Evolutionary conservation across 2,329 filamentous ascomycete species (phyloP), one percentile per base, ranked within the genome.

Genomic region (Cytospora piceicola): DNA sequence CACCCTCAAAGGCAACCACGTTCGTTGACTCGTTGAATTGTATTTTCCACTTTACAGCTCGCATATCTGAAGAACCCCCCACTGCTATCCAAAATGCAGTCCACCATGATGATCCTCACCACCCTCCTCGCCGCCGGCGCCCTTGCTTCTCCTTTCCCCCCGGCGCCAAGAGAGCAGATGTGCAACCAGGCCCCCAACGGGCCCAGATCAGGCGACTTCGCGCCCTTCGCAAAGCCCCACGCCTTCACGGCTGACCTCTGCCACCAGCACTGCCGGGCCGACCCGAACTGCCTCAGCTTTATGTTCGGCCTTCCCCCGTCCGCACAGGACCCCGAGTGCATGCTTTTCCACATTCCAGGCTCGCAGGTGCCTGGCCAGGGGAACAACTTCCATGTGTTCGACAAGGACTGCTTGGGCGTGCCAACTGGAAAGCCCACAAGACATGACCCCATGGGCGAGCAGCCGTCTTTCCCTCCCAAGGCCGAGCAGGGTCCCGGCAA

Each of bases 111-210:
- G 46, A 49, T 49, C 46, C 46, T 49, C 46, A 49, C n/a, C 46
- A 49, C 46, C 46, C 46, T 49, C n/a, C 46, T 49, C n/a, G 46
- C 46, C n/a, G n/a, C 46, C 46, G 46, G 46, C n/a, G 46, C 46
- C n/a, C 46, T 49, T n/a, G 46, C 46, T 0, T 49, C 46, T 49
- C 46, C 46, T 8, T 22, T 49, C n/a, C n/a, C n/a, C 11, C n/a
- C n/a, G 8, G 42, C 14, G 11, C n/a, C n/a, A n/a, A 49, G 46
- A n/a, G 11, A 7, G n/a, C n/a, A 49, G 46, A 49, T 49, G 46
- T 49, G 46, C 46, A 49, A 49, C 46, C 24, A 22, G n/a, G 8
- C 9, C 11, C 46, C 46, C 46, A 49, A 7, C n/a, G 46, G 17
- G 46, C 46, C 46, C 4, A 7, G 6, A n/a, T 24, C 9, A 3